These are phyloP conservation scores for Protomyces pachydermus DNA, from an alignment of 1,139 yeast genomes.

Conservation along the genomic window DNA sequence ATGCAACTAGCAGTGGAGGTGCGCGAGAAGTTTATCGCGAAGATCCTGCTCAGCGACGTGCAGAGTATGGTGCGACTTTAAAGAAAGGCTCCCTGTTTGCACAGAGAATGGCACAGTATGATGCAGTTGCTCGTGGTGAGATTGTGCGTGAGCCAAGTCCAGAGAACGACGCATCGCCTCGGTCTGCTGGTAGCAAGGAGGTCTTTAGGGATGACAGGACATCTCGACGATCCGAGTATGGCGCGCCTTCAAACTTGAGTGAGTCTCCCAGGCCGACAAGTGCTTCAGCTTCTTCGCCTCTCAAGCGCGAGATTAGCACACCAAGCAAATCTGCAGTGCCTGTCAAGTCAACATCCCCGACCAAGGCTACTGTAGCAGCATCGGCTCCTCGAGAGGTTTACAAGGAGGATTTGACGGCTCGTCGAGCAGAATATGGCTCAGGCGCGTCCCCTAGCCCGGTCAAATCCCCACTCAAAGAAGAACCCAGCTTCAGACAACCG, in stretches of 20 bases:
- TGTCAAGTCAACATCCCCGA: background rate
- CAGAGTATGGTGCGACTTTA: slow-evolving; percentile 16
- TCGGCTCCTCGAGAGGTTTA: slow-evolving; percentile 12
- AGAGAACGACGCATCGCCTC: background rate
- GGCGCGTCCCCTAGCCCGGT: background rate
- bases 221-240: slow-evolving; percentile 1
- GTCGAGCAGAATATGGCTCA: slow-evolving; percentile 22
- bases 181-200: background rate
- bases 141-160: background rate
- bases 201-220: background rate
- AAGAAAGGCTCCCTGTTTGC: background rate
- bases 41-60: slow-evolving; percentile 11
- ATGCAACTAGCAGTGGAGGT: background rate
- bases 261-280: background rate
- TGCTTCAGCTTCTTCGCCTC: background rate
- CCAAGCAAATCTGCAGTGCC: background rate
- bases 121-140: background rate
- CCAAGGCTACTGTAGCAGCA: background rate
- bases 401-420: slow-evolving; percentile 13
- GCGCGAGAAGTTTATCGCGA: slow-evolving; percentile 19
- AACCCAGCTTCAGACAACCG: background rate
- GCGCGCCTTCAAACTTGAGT: background rate
- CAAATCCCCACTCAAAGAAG: background rate
- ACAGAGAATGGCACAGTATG: background rate
- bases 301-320: background rate